Evolutionary conservation across 345 rosid species (phyloP).

Genomic region (Limnanthes douglasii): DNA sequence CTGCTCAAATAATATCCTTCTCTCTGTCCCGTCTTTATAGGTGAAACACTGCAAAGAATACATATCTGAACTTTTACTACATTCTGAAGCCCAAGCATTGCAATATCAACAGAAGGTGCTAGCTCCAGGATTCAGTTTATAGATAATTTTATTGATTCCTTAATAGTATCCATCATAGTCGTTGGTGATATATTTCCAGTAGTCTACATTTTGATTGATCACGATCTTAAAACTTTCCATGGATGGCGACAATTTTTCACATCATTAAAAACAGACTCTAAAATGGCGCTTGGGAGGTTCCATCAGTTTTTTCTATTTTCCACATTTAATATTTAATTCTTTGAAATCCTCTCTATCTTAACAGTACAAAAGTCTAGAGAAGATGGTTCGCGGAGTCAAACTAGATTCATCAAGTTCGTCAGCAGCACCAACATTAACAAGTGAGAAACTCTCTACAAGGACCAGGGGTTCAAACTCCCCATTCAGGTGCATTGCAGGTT

Average conservation of each 20-base stretch:
- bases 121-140: constrained; percentile 3
- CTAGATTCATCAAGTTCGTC: constrained; percentile 30
- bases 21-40: constrained; percentile 23
- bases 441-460: constrained; percentile 37
- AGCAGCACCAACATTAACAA: constrained; percentile 15
- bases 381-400: constrained; percentile 52
- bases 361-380: constrained; percentile 76
- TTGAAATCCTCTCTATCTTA: constrained; percentile 9
- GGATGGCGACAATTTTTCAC: too few relatives aligned
- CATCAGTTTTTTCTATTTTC: constrained; percentile 2
- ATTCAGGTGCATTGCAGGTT: constrained; percentile 73
- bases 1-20: constrained; percentile 1
- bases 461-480: constrained; percentile 90
- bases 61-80: constrained; percentile 64
- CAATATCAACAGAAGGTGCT: constrained; percentile 78
- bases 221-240: too few relatives aligned
- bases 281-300: constrained; percentile 4
- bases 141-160: too few relatives aligned
- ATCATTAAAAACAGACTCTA: too few relatives aligned
- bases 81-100: constrained; percentile 88
- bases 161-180: too few relatives aligned
- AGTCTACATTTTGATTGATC: constrained; percentile 1
- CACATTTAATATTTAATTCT: constrained; percentile 7
- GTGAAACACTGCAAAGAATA: constrained; percentile 58
- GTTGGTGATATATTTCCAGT: too few relatives aligned